Base-by-base conservation (phyloP, 192 early-diverging fungal genomes). In the Coemansia erecta region DNA sequence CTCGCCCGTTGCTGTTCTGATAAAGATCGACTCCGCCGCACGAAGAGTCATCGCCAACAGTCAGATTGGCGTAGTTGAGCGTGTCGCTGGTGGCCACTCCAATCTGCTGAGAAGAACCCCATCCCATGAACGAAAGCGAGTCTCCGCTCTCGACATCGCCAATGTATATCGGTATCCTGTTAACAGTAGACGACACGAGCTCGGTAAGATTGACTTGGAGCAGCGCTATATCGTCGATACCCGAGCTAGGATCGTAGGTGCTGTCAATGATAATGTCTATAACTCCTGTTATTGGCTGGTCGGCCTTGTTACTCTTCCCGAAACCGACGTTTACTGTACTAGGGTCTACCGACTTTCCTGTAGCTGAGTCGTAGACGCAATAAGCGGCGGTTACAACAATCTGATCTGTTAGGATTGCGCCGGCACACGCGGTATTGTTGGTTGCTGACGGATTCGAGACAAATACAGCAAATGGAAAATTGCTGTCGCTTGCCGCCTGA, bases 351-450 rank as follows among this genome's bases (percentile, higher is more conserved):
- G 72, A 24, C 28, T 64, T 58, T 2, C 33, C 40, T 11, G 62
- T 55, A 24, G 33, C 42, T 11, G 53, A 12, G 50, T 69, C 54
- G 50, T 69, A 68, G 12, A 75, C 51, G 24, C 72, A 75, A 31
- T 68, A 68, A 11, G 72, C 72, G 23, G 72, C 50, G 33, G 72
- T 75, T 13, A 75, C 65, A 18, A 75, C 49, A 33, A 75, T 58
- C 24, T 75, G 72, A 49, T 75, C 66, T 7, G 72, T 75, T 31
- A 75, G 53, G 33, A 75, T 75, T 14, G 72, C 72, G 31, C 72
- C 72, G 15, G 72, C 72, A 24, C 72, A 75, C 7, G 53, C 72
- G 9, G 66, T 75, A 42, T 68, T 69, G 37, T 64, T 50, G 45
- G 66, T 75, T 42, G 56, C 58, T 10, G 41, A 58, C 3, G 72